Percentiles rank a stretch among this genome's conserved stretches.
Evolutionary conservation across 1,284 basidiomycete species (phyloP).

Genomic region (Pholiota adiposa): DNA sequence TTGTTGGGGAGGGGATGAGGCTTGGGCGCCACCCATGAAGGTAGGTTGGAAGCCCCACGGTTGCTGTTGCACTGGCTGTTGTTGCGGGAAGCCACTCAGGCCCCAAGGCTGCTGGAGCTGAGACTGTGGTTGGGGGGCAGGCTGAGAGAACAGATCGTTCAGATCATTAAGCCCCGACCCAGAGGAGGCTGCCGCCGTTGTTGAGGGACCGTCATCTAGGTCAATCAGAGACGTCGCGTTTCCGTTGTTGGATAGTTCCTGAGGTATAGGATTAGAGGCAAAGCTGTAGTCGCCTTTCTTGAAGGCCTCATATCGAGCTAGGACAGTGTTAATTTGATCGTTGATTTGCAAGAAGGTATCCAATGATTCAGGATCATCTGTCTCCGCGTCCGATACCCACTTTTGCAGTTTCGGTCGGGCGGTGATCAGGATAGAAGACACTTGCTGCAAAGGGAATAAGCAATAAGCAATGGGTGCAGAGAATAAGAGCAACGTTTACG

Average conservation of each 20-base stretch:
- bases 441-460: constrained; percentile 69
- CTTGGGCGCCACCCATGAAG: constrained; percentile 6
- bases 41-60: constrained; percentile 2
- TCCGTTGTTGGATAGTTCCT: constrained; percentile 38
- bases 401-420: constrained; percentile 97
- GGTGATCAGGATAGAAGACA: constrained; percentile 79
- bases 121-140: constrained; percentile 5
- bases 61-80: constrained; percentile 23
- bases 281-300: constrained; percentile 84
- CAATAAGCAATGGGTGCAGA: neutral
- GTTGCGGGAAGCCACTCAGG: neutral
- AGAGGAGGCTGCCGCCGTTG: constrained; percentile 12
- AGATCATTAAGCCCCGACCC: constrained; percentile 54
- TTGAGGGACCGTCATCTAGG: constrained; percentile 57
- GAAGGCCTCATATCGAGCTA: constrained; percentile 90
- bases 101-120: constrained; percentile 11
- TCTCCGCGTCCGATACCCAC: constrained; percentile 95
- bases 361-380: constrained; percentile 86
- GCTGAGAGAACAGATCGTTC: constrained; percentile 54
- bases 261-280: constrained; percentile 66
- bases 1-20: constrained; percentile 7
- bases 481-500: constrained; percentile 30
- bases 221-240: constrained; percentile 67
- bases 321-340: constrained; percentile 94
- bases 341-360: constrained; percentile 96